Conservation (phyloP, 345 rosid species). For the Eucalyptus tenuipes region DNA sequence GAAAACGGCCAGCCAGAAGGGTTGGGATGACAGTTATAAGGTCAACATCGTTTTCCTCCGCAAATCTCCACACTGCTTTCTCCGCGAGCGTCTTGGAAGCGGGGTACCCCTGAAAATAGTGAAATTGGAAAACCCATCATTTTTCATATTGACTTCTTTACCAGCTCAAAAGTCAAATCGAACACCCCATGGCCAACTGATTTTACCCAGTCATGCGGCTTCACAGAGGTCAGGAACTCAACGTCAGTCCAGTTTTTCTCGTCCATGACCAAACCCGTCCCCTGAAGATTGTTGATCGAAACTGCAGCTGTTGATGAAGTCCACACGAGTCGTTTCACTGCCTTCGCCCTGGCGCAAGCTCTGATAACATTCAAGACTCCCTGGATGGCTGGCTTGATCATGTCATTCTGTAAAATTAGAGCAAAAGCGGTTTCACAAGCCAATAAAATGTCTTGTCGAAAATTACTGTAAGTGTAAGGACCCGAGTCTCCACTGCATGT, state of each 20-base stretch:
- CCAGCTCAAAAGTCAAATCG: not conserved
- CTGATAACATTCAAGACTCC: constrained; percentile 72
- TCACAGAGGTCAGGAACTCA: constrained; percentile 45
- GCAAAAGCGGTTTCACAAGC: not conserved
- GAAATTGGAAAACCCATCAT: not conserved
- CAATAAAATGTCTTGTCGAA: not conserved
- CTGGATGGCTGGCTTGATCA: constrained; percentile 79
- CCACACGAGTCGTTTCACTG: constrained; percentile 63
- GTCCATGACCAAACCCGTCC: constrained; percentile 52
- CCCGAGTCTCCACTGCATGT: no score
- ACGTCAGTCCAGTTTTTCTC: constrained; percentile 71
- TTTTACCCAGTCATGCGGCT: constrained; percentile 84
- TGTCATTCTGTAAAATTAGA: constrained; percentile 42
- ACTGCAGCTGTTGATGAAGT: constrained; percentile 93
- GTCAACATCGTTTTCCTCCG: constrained; percentile 53
- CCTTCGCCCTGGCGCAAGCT: constrained; percentile 45
- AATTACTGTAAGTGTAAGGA: no score
- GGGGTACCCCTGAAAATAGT: constrained; percentile 46
- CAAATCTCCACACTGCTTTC: constrained; percentile 57
- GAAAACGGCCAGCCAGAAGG: constrained; percentile 57
- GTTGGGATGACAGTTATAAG: constrained; percentile 61
- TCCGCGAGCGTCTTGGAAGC: constrained; percentile 65
- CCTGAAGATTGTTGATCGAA: constrained; percentile 40
- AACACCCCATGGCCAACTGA: not conserved
- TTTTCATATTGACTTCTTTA: no score